Base-by-base conservation (phyloP, 2,329 filamentous ascomycete genomes). In the Alternaria ethzedia region DNA sequence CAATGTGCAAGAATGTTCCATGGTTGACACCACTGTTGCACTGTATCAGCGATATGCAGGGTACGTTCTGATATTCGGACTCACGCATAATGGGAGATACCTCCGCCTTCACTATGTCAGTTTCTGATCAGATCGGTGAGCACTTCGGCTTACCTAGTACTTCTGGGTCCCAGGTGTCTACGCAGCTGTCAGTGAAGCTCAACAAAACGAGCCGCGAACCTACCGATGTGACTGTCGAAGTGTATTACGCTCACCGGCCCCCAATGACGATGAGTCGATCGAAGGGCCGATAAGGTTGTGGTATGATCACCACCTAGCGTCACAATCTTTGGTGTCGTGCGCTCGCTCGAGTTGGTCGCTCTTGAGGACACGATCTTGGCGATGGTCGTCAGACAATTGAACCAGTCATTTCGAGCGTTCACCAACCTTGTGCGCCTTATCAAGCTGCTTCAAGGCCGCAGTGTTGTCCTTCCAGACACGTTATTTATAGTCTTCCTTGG, bases 1-100 rank as follows among this genome's bases (percentile, higher is more conserved):
- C 87, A 41, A 89, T 86, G 66, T 89, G 86, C 13, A 89, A 77
- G 71, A 88, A 89, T 0, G 87, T 89, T 41, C 87, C 87, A 70
- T 89, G 87, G 61, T 89, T 89, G 3, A 88, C 77, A 4, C 83
- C 85, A 44, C 75, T 77, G 43, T n/a, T 6, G 9, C 49, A 3
- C 15, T 23, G 0, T 21, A 10, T 73, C 26, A 73, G 66, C 44
- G 49, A 36, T 10, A 0, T 12, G 3, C 25, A 21, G 6, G 17
- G n/a, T 12, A 15, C 9, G 12, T n/a, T 47, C 4, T 3, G 23
- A 10, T 20, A 25, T 11, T 6, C 5, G 26, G 5, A 80, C 84
- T 76, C 77, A 86, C 82, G 86, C 86, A 66, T 89, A 89, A 65
- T 88, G 83, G 6, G 86, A 87, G n/a, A 88, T 82, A 0, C 86